phyloP scores from a whole-genome alignment of 192 early-diverging fungal species.

The Podochytrium sp. region DNA sequence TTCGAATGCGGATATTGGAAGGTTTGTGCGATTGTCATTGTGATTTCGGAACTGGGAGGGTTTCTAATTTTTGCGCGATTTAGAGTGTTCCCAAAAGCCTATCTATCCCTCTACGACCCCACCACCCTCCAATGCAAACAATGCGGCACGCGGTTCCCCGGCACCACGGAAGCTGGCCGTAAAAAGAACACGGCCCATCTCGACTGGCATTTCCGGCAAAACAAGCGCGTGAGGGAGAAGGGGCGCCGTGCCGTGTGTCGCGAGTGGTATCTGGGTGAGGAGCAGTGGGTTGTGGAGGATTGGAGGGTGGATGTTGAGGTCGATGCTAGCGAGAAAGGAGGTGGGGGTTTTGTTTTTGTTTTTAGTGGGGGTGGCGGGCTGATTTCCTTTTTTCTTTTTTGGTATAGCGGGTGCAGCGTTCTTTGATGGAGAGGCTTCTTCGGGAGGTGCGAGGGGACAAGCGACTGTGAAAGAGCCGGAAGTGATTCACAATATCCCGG shows the following conservation, averaged over 20 bases:
- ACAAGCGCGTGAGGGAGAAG: slow-evolving; percentile 81
- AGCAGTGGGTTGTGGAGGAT: slow-evolving; percentile 53
- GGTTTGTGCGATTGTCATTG: too few species aligned
- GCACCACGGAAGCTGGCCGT: slow-evolving; percentile 59
- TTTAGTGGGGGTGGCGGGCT: not conserved
- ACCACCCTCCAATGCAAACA: slow-evolving; percentile 87
- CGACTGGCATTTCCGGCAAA: slow-evolving; percentile 97
- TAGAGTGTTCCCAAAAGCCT: not conserved
- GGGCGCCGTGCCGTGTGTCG: slow-evolving; percentile 76
- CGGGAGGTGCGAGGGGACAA: not conserved
- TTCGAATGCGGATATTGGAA: slow-evolving; percentile 43
- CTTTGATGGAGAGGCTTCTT: slow-evolving; percentile 34
- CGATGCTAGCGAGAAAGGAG: slow-evolving; percentile 8
- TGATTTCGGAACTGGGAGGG: not conserved
- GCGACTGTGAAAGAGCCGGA: not conserved
- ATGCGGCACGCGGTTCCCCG: slow-evolving; percentile 84
- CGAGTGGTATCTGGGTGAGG: slow-evolving; percentile 83
- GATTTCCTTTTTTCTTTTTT: slow-evolving; percentile 7
- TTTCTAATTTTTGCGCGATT: not conserved
- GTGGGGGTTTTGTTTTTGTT: not conserved
- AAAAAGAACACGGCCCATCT: slow-evolving; percentile 82
- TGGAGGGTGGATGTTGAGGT: slow-evolving; percentile 40
- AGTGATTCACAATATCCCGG: slow-evolving; percentile 37
- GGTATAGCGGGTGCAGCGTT: slow-evolving; percentile 28
- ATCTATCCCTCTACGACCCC: slow-evolving; percentile 67